Evolutionary conservation across 1,284 basidiomycete species (phyloP).

Genomic region (Schizopora paradoxa): DNA sequence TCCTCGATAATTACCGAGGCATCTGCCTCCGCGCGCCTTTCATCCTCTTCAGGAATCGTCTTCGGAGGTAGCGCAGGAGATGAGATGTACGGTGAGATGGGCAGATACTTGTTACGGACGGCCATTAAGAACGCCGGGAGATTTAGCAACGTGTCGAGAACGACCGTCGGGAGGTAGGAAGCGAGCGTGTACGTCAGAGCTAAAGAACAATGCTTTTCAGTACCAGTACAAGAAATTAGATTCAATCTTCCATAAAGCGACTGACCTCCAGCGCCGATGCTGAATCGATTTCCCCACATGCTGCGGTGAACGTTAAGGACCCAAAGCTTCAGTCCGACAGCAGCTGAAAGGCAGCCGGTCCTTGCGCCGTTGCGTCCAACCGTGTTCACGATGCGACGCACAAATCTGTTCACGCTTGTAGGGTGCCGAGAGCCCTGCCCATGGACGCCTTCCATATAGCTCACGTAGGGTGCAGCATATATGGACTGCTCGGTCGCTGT

Average conservation of each 20-base stretch:
- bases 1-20: not conserved
- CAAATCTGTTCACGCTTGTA: slow-evolving; percentile 51
- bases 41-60: slow-evolving; percentile 14
- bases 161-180: slow-evolving; percentile 58
- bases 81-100: slow-evolving; percentile 38
- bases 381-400: slow-evolving; percentile 44
- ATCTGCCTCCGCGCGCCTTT: not conserved
- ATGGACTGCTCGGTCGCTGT: slow-evolving; percentile 62
- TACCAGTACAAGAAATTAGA: not conserved
- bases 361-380: slow-evolving; percentile 50
- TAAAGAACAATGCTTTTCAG: slow-evolving; percentile 2
- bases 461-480: slow-evolving; percentile 49
- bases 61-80: slow-evolving; percentile 20
- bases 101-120: slow-evolving; percentile 53
- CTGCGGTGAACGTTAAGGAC: slow-evolving; percentile 37
- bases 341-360: slow-evolving; percentile 31
- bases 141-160: slow-evolving; percentile 59
- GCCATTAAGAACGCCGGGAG: slow-evolving; percentile 61
- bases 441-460: slow-evolving; percentile 47
- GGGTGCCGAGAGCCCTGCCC: slow-evolving; percentile 42
- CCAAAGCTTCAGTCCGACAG: slow-evolving; percentile 40
- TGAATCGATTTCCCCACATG: slow-evolving; percentile 57
- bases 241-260: slow-evolving; percentile 10
- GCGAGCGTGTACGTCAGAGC: slow-evolving; percentile 37
- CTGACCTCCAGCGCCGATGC: slow-evolving; percentile 71